These are phyloP conservation scores for Silene conica DNA, from an alignment of 148 eudicot species.

Conservation along the genomic window DNA sequence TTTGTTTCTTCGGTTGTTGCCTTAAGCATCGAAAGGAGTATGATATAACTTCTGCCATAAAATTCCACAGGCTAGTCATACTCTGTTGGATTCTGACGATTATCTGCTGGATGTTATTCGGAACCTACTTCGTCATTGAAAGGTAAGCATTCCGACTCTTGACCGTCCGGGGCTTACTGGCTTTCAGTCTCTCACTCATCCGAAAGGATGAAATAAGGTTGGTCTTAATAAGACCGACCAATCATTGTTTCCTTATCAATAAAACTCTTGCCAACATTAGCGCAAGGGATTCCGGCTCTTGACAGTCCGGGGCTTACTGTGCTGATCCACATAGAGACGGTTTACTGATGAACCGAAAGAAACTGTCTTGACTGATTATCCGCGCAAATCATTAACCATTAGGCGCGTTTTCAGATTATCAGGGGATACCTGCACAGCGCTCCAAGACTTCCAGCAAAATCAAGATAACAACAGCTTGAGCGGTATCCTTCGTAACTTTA, in stretches of 20 bases:
- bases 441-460: constrained; percentile 50
- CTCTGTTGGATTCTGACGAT: constrained; percentile 54
- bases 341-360: neutral
- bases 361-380: neutral
- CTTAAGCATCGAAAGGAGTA: neutral
- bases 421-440: constrained; percentile 64
- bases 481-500: constrained; percentile 71
- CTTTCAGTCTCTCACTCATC: no score
- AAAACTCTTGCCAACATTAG: no score
- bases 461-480: constrained; percentile 75
- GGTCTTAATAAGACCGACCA: no score
- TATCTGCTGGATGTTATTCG: constrained; percentile 61
- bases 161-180: no score
- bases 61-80: constrained; percentile 39
- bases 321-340: neutral
- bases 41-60: neutral
- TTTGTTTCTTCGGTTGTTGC: no score
- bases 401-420: constrained; percentile 42
- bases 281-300: neutral
- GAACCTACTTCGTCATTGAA: constrained; percentile 56
- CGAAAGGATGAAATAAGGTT: no score
- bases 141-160: constrained; percentile 33
- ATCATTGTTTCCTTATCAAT: no score
- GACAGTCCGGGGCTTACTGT: neutral
- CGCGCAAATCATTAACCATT: neutral